These are phyloP conservation scores for Macrolepiota albuminosa DNA, from an alignment of 768 basidiomycete genomes.

Conservation along the genomic window DNA sequence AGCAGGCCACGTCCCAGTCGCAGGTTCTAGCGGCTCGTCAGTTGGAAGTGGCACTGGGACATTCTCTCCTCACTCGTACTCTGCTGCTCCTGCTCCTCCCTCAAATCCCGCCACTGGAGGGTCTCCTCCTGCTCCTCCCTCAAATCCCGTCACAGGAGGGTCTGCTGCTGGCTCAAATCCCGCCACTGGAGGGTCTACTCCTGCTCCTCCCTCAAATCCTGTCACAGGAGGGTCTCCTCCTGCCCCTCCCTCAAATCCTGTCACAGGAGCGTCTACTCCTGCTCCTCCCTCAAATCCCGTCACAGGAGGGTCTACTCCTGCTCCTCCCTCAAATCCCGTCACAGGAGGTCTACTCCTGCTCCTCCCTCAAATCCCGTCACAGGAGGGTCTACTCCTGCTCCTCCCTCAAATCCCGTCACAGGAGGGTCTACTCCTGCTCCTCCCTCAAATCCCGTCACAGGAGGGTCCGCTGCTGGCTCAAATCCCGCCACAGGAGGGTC, in stretches of 20 bases:
- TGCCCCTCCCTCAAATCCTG: neutral
- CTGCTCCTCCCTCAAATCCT: neutral
- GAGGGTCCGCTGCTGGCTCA: no score
- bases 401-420: no score
- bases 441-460: no score
- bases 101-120: neutral
- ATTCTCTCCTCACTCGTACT: neutral
- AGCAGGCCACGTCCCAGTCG: neutral
- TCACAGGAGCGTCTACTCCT: neutral
- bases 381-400: no score
- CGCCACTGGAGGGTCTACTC: neutral
- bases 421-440: no score
- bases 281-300: neutral
- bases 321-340: no score
- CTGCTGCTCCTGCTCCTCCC: neutral
- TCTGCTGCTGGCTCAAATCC: constrained; percentile 1
- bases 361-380: no score
- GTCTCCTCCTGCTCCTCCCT: neutral
- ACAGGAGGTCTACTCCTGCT: no score
- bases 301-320: no score
- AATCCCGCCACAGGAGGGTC: no score
- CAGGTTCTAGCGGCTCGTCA: neutral
- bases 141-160: neutral
- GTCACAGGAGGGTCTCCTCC: neutral
- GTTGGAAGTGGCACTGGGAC: neutral